These are phyloP conservation scores for Colletotrichum musicola DNA, from an alignment of 2,329 filamentous ascomycete species.

Conservation along the genomic window DNA sequence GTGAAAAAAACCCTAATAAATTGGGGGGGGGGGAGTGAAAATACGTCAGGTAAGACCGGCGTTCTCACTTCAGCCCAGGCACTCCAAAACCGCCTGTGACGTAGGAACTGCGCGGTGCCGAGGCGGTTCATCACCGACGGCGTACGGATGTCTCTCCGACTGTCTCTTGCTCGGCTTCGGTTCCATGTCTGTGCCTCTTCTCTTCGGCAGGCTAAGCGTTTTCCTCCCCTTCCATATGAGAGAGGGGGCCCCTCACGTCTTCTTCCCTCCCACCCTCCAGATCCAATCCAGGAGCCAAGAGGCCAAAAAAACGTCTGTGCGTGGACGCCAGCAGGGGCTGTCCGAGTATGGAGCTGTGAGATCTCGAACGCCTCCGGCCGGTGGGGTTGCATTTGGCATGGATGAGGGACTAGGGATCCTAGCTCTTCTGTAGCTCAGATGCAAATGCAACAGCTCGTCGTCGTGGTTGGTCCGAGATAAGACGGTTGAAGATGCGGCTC, in stretches of 20 bases:
- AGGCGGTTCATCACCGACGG: conserved; percentile 27
- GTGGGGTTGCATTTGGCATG: conserved; percentile 33
- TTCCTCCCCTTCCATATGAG: conserved; percentile 10
- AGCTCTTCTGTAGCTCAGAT: conserved; percentile 27
- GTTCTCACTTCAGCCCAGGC: conserved; percentile 19
- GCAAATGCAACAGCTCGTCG: conserved; percentile 34
- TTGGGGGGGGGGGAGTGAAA: neutral
- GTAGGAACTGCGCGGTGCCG: conserved; percentile 25
- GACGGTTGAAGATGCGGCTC: conserved; percentile 43
- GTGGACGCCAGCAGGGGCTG: conserved; percentile 19
- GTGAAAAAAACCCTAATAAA: conserved; percentile 27
- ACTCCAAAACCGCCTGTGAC: conserved; percentile 29
- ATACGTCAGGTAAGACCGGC: conserved; percentile 17
- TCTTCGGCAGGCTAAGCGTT: conserved; percentile 25
- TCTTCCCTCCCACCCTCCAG: conserved; percentile 5
- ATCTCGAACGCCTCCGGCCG: conserved; percentile 36
- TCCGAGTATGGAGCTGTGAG: conserved; percentile 30
- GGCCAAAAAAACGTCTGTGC: conserved; percentile 32
- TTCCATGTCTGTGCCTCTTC: neutral
- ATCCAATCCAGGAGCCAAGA: conserved; percentile 35
- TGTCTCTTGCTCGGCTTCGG: neutral
- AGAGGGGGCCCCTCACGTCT: neutral
- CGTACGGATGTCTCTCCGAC: conserved; percentile 1
- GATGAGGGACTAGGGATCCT: conserved; percentile 26
- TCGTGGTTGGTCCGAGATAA: conserved; percentile 59